phyloP scores from a whole-genome alignment of 768 basidiomycete species.

The Boletus barrowsii region DNA sequence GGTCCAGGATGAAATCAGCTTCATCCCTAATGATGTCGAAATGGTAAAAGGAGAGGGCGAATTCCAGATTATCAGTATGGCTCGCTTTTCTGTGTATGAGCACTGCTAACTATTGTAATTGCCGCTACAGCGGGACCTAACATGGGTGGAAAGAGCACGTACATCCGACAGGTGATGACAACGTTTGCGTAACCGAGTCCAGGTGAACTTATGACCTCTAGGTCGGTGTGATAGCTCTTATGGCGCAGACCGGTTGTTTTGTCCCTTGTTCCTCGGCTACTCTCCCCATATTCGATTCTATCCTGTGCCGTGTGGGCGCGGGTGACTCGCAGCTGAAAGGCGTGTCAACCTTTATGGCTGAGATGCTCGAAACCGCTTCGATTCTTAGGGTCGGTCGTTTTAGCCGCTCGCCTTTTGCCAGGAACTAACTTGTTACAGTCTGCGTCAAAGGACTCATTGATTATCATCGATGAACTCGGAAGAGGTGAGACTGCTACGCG shows the following conservation, averaged over 20 bases:
- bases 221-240: slow-evolving; percentile 93
- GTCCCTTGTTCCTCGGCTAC: slow-evolving; percentile 88
- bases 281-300: slow-evolving; percentile 92
- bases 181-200: not conserved
- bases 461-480: slow-evolving; percentile 97
- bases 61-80: slow-evolving; percentile 90
- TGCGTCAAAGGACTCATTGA: slow-evolving; percentile 86
- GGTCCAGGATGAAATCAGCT: slow-evolving; percentile 91
- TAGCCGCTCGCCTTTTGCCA: not conserved
- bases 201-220: slow-evolving; percentile 26
- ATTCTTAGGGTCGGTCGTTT: slow-evolving; percentile 71
- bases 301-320: slow-evolving; percentile 93
- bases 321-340: slow-evolving; percentile 98
- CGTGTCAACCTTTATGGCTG: slow-evolving; percentile 98
- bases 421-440: slow-evolving; percentile 46
- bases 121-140: slow-evolving; percentile 79
- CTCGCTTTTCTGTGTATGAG: not conserved
- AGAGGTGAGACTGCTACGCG: slow-evolving; percentile 49
- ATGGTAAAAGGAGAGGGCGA: slow-evolving; percentile 94
- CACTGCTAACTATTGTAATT: not conserved
- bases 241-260: slow-evolving; percentile 95
- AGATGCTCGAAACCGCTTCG: slow-evolving; percentile 98
- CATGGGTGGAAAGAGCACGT: slow-evolving; percentile 98
- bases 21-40: slow-evolving; percentile 94
- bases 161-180: slow-evolving; percentile 77